These are phyloP conservation scores for Colletotrichum kahawae DNA, from an alignment of 2,329 filamentous ascomycete species.

Conservation along the genomic window DNA sequence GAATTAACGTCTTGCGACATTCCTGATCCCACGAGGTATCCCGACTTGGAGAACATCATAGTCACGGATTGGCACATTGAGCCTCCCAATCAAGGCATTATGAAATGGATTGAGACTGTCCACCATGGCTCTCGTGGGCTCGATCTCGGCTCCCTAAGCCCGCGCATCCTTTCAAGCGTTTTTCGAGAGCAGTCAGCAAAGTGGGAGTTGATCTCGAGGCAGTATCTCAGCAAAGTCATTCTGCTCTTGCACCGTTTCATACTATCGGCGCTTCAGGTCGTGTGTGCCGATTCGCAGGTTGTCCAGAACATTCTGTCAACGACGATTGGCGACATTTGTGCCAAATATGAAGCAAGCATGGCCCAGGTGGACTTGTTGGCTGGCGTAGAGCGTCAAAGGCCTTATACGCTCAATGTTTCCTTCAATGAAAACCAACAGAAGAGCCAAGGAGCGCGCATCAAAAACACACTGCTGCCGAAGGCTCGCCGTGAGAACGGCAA, in stretches of 20 bases:
- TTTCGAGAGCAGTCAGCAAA: not conserved
- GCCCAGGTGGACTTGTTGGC: not conserved
- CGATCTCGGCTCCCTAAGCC: not conserved
- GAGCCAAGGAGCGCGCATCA: not conserved
- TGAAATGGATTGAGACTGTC: conserved; percentile 1
- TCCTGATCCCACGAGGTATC: not conserved
- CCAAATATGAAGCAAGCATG: not conserved
- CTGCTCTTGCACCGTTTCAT: not conserved
- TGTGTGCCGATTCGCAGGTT: not conserved
- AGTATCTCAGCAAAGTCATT: not conserved
- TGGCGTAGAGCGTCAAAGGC: not conserved
- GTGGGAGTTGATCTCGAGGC: not conserved
- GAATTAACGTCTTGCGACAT: not conserved
- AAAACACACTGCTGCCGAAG: not conserved
- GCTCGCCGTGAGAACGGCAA: fast-evolving
- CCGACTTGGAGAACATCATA: not conserved
- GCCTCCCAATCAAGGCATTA: not conserved
- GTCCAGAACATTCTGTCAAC: not conserved
- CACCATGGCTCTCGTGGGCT: not conserved
- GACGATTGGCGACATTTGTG: not conserved
- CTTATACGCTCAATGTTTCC: not conserved
- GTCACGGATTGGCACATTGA: not conserved
- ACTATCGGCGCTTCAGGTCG: not conserved
- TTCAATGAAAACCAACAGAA: not conserved
- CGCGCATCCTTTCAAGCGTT: not conserved